Evolutionary conservation across 306 rosid genomes (phyloP), one percentile per base, ranked within the genome.

Genomic region (Ochetophila trinervis): DNA sequence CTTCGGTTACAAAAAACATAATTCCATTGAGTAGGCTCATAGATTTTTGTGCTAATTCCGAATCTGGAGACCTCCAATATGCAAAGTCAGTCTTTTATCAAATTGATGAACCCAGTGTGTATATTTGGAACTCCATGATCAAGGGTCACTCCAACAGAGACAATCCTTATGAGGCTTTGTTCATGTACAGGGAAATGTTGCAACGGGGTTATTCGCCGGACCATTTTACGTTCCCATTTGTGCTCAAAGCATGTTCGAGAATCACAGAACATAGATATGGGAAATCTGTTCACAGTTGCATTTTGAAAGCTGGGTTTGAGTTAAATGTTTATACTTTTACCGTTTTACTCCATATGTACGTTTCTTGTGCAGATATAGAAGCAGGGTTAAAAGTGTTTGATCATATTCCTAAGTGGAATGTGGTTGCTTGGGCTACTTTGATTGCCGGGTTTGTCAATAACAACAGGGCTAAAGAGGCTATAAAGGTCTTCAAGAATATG

Each of bases 381-480:
- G 68, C 70, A 5, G 79, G 63, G 24, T 32, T 14, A 57, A 81
- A 91, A 71, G 80, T 88, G 83, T 91, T 88, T 73, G 88, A 86
- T 62, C 51, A 17, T 47, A 83, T 84, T 71, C 86, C 91, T 0
- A 81, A 86, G 76, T 67, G 82, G 82, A 91, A 83, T 76, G 87
- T 88, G 63, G 94, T 86, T 57, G 97, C 91, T 67, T 88, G 96
- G 94, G 80, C 88, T 68, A 77, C 85, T 73, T 80, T 91, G 81
- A 81, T 91, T 88, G 70, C 84, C 13, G 90, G 83, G 78, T 78
- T 66, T 68, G 78, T 88, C 15, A 79, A 55, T 36, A 80, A 76
- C 63, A 44, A 48, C 40, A 66, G 36, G 53, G 62, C 68, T 18
- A 53, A 34, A 0, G 78, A 75, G 47, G 89, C 94, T 68, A 20